phyloP scores from a whole-genome alignment of 2,329 filamentous ascomycete species.

The Xylaria sp. region DNA sequence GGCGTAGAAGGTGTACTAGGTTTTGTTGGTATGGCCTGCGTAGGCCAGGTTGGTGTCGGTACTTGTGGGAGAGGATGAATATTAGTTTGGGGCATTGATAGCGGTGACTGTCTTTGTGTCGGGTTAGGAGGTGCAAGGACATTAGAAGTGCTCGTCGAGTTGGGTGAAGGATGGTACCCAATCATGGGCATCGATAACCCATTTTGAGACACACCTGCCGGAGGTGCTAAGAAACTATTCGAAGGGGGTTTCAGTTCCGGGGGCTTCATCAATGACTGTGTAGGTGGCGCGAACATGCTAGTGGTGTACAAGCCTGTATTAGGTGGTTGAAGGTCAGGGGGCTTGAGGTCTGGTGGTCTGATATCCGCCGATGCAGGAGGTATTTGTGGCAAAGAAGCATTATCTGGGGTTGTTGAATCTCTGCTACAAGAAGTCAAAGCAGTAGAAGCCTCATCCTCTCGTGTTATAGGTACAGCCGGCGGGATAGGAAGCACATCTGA shows the following conservation, averaged over 20 bases:
- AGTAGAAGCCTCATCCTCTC: background rate
- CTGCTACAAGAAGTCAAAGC: background rate
- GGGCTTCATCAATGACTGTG: slow-evolving; percentile 38
- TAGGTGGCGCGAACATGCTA: slow-evolving; percentile 43
- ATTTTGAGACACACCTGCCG: slow-evolving; percentile 37
- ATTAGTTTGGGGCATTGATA: slow-evolving; percentile 43
- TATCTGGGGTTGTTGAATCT: slow-evolving; percentile 6
- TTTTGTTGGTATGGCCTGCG: slow-evolving; percentile 24
- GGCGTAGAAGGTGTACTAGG: slow-evolving; percentile 19
- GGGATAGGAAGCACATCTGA: background rate
- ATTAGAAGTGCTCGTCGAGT: slow-evolving; percentile 41
- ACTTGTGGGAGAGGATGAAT: slow-evolving; percentile 28
- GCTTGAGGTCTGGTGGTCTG: slow-evolving; percentile 35
- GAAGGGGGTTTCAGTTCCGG: slow-evolving; percentile 38
- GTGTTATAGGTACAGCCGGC: slow-evolving; percentile 3
- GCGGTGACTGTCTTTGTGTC: slow-evolving; percentile 45
- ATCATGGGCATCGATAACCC: slow-evolving; percentile 44
- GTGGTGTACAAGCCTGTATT: slow-evolving; percentile 38
- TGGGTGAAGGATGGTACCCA: slow-evolving; percentile 41
- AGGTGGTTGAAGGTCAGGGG: slow-evolving; percentile 37
- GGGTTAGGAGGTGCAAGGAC: slow-evolving; percentile 54
- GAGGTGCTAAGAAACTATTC: slow-evolving; percentile 42
- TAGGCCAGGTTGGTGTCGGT: slow-evolving; percentile 15
- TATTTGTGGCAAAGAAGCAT: slow-evolving; percentile 22
- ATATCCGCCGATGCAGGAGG: slow-evolving; percentile 29